Conservation (phyloP, 179 eudicot genomes). For the Silene coronaria region DNA sequence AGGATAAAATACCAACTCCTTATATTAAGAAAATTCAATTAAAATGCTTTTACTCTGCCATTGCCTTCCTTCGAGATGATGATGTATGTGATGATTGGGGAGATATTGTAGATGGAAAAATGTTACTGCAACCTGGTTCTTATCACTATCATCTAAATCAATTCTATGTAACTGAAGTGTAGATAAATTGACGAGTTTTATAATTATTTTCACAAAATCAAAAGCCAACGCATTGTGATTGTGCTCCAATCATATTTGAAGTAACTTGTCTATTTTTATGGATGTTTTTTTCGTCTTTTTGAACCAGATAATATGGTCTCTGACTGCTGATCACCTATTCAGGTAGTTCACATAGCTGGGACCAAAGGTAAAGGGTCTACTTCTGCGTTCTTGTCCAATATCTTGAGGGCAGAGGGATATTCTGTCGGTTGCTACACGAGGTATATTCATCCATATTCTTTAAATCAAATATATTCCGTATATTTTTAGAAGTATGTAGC, state of each 20-base stretch:
- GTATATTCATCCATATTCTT: slow-evolving; percentile 20
- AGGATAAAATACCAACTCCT: too few species aligned
- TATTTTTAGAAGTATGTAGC: slow-evolving; percentile 6
- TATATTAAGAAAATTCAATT: too few species aligned
- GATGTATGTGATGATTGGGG: not conserved
- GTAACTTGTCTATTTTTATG: not conserved
- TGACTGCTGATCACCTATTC: slow-evolving; percentile 4
- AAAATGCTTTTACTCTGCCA: not conserved
- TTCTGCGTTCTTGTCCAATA: slow-evolving; percentile 79
- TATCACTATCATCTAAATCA: not conserved
- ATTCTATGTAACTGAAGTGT: not conserved
- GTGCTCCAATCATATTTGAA: not conserved
- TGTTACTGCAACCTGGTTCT: not conserved
- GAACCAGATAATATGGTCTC: not conserved
- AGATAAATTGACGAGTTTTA: too few species aligned
- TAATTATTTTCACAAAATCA: not conserved
- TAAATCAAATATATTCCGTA: too few species aligned
- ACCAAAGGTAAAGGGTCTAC: slow-evolving; percentile 99
- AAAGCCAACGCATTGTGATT: not conserved
- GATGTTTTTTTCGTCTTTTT: not conserved
- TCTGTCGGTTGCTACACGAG: slow-evolving; percentile 92
- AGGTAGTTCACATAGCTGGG: slow-evolving; percentile 95
- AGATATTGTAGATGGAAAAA: not conserved
- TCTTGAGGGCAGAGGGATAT: slow-evolving; percentile 83
- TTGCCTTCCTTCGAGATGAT: not conserved